Base-by-base conservation (phyloP, 169 alveolate species). In the Cryptosporidium meleagridis region DNA sequence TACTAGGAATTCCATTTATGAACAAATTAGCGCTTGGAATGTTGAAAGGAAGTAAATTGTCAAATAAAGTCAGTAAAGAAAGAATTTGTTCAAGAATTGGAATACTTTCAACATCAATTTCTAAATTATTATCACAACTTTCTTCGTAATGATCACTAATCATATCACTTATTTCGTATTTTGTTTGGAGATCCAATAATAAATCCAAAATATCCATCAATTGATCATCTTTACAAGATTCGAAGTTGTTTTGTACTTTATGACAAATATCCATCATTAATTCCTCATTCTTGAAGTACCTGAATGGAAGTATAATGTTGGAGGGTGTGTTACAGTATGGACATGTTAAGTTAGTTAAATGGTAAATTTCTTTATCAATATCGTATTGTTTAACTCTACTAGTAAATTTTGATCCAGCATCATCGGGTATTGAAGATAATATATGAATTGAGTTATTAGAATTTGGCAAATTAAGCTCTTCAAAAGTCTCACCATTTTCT, bases 71-170 rank as follows among this genome's bases (percentile, higher is more conserved):
- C 41, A 65, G 1, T 61, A 80, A 12, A 26, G 89, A 51, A 9
- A 65, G 68, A 18, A 62, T 26, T 31, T 80, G 89, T 33, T 80
- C 70, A 23, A 80, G 70, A n/a, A 53, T 73, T 3, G 86, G 72
- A 51, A 31, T 9, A 7, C 45, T 58, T 26, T 75, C 21, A 7
- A 55, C 9, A 23, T n/a, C 37, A 55, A 55, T 26, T 10, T 55
- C 67, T 26, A 55, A 8, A 55, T 55, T 9, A 8, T 6, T 5
- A n/a, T 26, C 2, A 55, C 1, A 55, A 26, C 8, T 26, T 23
- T 7, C 29, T 10, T 55, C 67, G 7, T 26, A 55, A 23, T 23
- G 0, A n/a, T 10, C 67, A 8, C 67, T 3, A 26, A 55, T 5
- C 1, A 55, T 16, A 10, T 55, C 35, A 23, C 5, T 9, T 26